These are phyloP conservation scores for Epichloe sibirici DNA, from an alignment of 2,329 filamentous ascomycete species.

Conservation along the genomic window DNA sequence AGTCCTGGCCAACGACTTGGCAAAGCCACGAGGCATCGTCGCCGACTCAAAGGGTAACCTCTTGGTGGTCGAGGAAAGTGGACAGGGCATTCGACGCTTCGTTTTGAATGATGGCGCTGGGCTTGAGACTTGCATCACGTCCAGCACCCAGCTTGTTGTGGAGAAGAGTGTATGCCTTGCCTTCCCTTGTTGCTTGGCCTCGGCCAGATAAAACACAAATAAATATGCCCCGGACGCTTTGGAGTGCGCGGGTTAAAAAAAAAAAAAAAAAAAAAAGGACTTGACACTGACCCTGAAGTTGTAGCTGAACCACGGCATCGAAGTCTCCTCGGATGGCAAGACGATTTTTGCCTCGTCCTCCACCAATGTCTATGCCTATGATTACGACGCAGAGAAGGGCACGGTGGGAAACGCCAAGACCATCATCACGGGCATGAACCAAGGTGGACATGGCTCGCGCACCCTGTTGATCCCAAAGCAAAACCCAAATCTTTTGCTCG, in stretches of 20 bases:
- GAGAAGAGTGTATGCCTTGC: constrained; percentile 14
- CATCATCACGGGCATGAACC: constrained; percentile 45
- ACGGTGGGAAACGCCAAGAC: constrained; percentile 30
- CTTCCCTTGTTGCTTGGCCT: too few relatives aligned
- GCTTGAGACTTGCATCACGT: constrained; percentile 17
- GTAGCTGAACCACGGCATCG: constrained; percentile 38
- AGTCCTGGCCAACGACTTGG: constrained; percentile 15
- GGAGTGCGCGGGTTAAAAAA: too few relatives aligned
- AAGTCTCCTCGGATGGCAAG: constrained; percentile 31
- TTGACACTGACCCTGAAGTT: not conserved
- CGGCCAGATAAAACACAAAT: too few relatives aligned
- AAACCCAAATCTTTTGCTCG: constrained; percentile 41
- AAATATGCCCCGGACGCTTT: too few relatives aligned
- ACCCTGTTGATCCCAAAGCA: constrained; percentile 46
- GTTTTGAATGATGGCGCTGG: constrained; percentile 19
- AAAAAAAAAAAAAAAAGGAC: not conserved
- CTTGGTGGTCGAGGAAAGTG: constrained; percentile 21
- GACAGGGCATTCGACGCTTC: constrained; percentile 20
- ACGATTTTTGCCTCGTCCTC: constrained; percentile 39
- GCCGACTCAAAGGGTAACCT: constrained; percentile 25
- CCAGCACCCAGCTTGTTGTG: constrained; percentile 15
- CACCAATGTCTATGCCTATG: constrained; percentile 44
- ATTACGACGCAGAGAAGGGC: constrained; percentile 40
- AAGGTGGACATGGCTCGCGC: constrained; percentile 47
- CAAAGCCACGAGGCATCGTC: constrained; percentile 19